Base-by-base conservation (phyloP, 208 protist species). In the Crithidia bombi region DNA sequence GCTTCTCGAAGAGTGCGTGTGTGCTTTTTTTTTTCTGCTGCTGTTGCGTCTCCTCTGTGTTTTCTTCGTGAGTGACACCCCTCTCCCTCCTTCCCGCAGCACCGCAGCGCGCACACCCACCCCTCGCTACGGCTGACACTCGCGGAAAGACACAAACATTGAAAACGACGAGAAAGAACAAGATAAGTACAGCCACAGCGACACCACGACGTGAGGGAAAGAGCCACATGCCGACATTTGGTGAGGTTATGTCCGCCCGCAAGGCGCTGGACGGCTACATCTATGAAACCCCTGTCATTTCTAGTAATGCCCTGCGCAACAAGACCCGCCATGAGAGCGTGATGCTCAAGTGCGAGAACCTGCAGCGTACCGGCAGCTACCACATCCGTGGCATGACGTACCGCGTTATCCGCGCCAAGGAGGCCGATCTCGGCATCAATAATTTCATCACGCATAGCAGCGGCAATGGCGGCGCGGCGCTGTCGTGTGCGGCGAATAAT, bases 401-500 rank as follows among this genome's bases (percentile, higher is more conserved):
- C 71, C 73, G 82, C 64, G 81, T 93, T 3, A 91, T 93, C n/a
- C 73, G 77, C 9, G 78, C 75, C 14, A 93, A 89, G 71, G 85
- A 89, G 57, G 50, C 49, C n/a, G 88, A 91, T 44, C 52, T 93
- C 9, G 76, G 64, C 17, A 73, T 87, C 61, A 85, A 89, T 52
- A 78, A 85, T 65, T 93, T 98, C 46, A 74, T 97, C 38, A 91
- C 93, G 9, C 91, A 91, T 75, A 94, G 85, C 51, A 94, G 91
- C 36, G 96, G 94, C 46, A 98, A 98, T 79, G 88, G 95, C 38
- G 93, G 93, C 17, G 82, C 97, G 62, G 96, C 96, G 49, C 82
- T 98, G 36, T 81, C 94, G n/a, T 82, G 94, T 38, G 86, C 91
- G 23, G 90, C 94, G 36, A 83, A 61, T 49, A 72, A 78, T 50